Base-by-base conservation (phyloP, 192 early-diverging fungal genomes). In the Coemansia sp. region DNA sequence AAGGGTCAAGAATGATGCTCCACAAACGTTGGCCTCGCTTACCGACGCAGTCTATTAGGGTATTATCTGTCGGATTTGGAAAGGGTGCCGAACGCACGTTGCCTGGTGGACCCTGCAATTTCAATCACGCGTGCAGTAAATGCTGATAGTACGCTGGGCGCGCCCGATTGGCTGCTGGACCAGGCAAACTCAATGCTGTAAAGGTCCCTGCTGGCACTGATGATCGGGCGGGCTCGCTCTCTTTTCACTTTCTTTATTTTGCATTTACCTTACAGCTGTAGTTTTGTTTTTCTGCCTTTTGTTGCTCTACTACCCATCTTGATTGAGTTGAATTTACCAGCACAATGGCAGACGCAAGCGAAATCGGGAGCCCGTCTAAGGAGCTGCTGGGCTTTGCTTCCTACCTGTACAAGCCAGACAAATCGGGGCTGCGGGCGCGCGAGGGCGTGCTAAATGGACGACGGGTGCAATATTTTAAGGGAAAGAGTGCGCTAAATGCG, bases 391-490 rank as follows among this genome's bases (percentile, higher is more conserved):
- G 84, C 38, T 85, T 91, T 53, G 93, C 91, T 19, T 86, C 89
- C 64, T 98, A 87, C 63, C 84, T 98, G n/a, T 74, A 90, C 57
- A 85, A 83, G 69, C 72, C 84, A 10, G 82, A 77, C 35, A 76
- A 91, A 35, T 90, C 91, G 0, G 85, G 90, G 29, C 68, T 97
- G 57, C 92, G 87, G 60, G 82, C 88, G 48, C 85, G 91, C 72
- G 87, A 93, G 69, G 97, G 97, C 45, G 86, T 93, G 38, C 82
- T 96, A 31, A 92, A 94, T 66, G 97, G 94, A 19, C 87, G 87
- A 19, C 83, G 95, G 49, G 90, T 95, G n/a, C 92, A 93, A 41
- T 97, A 89, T 74, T 95, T 97, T 75, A 94, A 96, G 82, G 80
- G 75, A 25, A 80, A 77, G 58, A 80, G 77, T 67, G 72, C 68